Evolutionary conservation across 345 rosid species (phyloP).

Genomic region (Populus ilicifolia): DNA sequence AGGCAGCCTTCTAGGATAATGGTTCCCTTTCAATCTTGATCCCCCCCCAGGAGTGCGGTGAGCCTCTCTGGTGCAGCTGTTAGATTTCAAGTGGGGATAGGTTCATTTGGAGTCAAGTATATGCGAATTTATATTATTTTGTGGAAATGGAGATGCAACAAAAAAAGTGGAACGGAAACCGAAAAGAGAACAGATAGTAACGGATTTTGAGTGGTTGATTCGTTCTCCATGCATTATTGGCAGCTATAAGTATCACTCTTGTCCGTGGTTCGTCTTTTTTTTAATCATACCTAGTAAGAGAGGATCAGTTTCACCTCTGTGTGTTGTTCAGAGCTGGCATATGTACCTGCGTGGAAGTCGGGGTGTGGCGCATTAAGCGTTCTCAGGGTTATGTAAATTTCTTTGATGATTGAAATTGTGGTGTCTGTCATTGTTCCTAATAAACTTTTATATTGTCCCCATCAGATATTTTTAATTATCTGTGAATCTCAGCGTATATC

Average conservation of each 20-base stretch:
- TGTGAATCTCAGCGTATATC: not conserved
- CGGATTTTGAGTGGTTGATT: not conserved
- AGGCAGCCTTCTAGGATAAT: conserved; percentile 6
- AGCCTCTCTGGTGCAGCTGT: conserved; percentile 1
- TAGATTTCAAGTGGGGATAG: conserved; percentile 8
- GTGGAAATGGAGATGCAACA: not conserved
- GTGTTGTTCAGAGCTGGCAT: conserved; percentile 2
- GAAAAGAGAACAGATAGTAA: not conserved
- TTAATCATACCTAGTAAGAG: not conserved
- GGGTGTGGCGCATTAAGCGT: not conserved
- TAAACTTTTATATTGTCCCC: not conserved
- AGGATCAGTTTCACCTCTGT: not conserved
- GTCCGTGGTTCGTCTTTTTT: not conserved
- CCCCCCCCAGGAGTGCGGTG: conserved; percentile 9
- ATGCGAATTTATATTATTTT: not conserved
- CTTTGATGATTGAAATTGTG: not conserved
- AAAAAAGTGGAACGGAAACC: not conserved
- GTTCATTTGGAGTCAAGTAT: conserved; percentile 1
- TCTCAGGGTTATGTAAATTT: not conserved
- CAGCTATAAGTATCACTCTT: not conserved
- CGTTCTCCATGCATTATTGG: not conserved
- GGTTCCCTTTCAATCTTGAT: conserved; percentile 8
- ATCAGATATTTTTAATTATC: not conserved
- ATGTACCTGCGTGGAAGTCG: not conserved
- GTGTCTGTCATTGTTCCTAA: not conserved